Evolutionary conservation across 805 yeast genomes (phyloP), one percentile per base, ranked within the genome.

Genomic region (Citeromyces matritensis): DNA sequence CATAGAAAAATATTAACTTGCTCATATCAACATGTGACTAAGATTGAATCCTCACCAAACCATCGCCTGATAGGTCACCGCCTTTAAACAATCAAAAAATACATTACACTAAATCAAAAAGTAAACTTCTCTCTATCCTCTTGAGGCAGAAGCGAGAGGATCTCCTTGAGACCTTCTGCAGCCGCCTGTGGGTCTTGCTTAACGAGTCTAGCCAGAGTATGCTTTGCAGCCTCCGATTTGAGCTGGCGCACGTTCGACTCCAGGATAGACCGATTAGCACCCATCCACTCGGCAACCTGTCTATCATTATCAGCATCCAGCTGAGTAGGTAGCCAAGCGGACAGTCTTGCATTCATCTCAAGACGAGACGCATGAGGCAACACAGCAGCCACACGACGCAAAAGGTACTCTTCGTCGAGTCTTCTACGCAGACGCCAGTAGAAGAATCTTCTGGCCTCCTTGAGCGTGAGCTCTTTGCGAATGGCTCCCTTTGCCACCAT

Each of bases 351-450:
- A 37, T 77, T 72, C 58, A 77, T 75, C 57, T 86, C 95, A 37
- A 85, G 63, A 55, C 86, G 73, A 12, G 70, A 61, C 14, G 78
- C 65, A 33, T 58, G 53, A 32, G 73, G 61, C 35, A 80, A 53
- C 36, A 72, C 76, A 35, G 70, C 74, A 33, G 73, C 70, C 42
- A 86, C 69, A 49, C 80, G 69, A 55, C 69, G 74, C 53, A 84
- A 61, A 51, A 88, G 63, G 57, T 84, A 83, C 55, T 83, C 94
- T 59, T 91, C 98, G 51, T 81, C 77, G 56, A 91, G 64, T 56
- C 95, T 83, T 60, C 98, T 79, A 63, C 96, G 82, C 39, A 84
- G 71, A 58, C 99, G 77, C 98, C 98, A 91, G 91, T 83, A 91
- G 75, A 91, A 91, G 74, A 69, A 82, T 49, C 97, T 75, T 66